Evolutionary conservation across 106 monocot genomes (phyloP), one percentile per base, ranked within the genome.

Genomic region (Acorus calamus): DNA sequence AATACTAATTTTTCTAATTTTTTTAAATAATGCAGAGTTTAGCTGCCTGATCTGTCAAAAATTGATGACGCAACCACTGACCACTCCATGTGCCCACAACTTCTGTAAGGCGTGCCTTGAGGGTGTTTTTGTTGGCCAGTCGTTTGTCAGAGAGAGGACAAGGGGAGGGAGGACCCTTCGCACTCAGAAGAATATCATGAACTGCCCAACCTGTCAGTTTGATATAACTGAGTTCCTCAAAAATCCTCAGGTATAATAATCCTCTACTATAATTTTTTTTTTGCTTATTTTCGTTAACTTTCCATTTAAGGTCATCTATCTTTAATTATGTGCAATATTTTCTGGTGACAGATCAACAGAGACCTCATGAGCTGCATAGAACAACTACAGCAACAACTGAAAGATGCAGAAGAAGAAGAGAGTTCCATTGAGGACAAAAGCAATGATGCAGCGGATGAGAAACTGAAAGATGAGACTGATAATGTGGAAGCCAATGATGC

Each of bases 31-130:
- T 73, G 55, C 76, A 98, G 96, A 98, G 66, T 88, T 98, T 59
- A 78, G 75, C 70, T 98, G 96, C 47, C 59, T 64, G 4, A 72
- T 91, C 4, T 98, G 91, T 69, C 72, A 47, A 55, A 74, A 88
- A 59, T 82, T 98, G 54, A 78, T 98, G 82, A 65, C 47, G n/a
- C 62, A 42, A 43, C 90, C 96, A 3, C 70, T 98, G 13, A 85
- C 91, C 3, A 91, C 96, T 7, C 90, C 96, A 3, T 98, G 96
- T 55, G 96, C 76, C 3, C 96, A 98, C 53, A 91, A 86, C 60
- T 98, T 98, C 62, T 98, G 96, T 74, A 87, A 91, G 69, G 13
- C 66, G 2, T 98, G 96, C 59, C 69, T 98, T 69, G 64, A 85
- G 65, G 91, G 70, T 6, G 66, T 73, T 3, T 98, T 66, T 71